Evolutionary conservation across 2,329 filamentous ascomycete species (phyloP).

Genomic region (Ophiostoma sp.): DNA sequence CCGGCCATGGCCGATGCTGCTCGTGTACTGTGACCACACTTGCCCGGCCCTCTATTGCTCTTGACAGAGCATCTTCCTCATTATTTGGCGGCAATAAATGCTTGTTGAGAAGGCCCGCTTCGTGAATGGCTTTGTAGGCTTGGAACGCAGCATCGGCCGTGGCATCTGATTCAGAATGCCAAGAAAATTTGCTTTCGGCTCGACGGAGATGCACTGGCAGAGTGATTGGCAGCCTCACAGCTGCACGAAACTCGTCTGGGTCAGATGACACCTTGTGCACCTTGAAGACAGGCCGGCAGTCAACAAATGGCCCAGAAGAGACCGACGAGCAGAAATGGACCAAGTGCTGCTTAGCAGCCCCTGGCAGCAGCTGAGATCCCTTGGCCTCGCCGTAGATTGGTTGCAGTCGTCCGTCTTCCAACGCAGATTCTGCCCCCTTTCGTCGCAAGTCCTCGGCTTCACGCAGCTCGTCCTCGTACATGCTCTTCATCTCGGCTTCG

Average conservation of each 20-base stretch:
- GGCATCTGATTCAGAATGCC: conserved; percentile 71
- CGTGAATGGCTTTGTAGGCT: conserved; percentile 70
- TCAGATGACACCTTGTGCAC: conserved; percentile 41
- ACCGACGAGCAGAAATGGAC: conserved; percentile 75
- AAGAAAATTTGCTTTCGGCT: conserved; percentile 53
- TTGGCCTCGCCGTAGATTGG: conserved; percentile 38
- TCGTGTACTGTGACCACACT: conserved; percentile 41
- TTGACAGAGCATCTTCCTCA: conserved; percentile 21
- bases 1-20: conserved; percentile 50
- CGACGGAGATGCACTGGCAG: conserved; percentile 63
- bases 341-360: conserved; percentile 74
- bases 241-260: conserved; percentile 49
- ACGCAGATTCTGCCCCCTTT: conserved; percentile 47
- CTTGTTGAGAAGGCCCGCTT: conserved; percentile 72
- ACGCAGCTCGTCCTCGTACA: conserved; percentile 66
- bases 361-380: conserved; percentile 67
- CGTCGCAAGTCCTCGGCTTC: conserved; percentile 47
- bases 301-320: conserved; percentile 58
- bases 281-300: conserved; percentile 68
- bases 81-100: conserved; percentile 66
- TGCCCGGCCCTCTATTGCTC: conserved; percentile 42
- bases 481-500: conserved; percentile 70
- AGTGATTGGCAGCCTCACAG: conserved; percentile 69
- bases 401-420: conserved; percentile 38
- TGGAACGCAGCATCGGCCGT: conserved; percentile 81